Base-by-base conservation (phyloP, 1,139 yeast genomes). In the Lodderomyces margitis region DNA sequence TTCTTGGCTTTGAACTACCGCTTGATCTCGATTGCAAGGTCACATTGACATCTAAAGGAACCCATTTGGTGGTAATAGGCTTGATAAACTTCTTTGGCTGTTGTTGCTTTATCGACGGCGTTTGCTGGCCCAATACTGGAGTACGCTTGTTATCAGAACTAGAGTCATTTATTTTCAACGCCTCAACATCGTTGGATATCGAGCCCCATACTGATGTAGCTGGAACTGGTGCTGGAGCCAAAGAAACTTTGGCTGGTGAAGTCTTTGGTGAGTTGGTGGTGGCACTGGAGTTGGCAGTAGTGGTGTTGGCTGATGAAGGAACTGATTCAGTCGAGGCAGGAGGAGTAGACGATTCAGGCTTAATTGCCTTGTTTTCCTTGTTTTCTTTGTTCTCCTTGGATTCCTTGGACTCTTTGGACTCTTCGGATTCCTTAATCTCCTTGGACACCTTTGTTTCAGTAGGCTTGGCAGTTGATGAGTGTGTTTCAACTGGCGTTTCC, bases 161-260 rank as follows among this genome's bases (percentile, higher is more conserved):
- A 21, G 24, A 21, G 37, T 74, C 71, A 53, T 77, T 81, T 30
- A 74, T 68, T 36, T 49, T 47, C 19, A 46, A 39, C 38, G 38
- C 36, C 3, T 41, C 17, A 12, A 42, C 39, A 8, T 51, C 39
- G 39, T 48, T 51, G 36, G 68, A 42, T 17, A 58, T 46, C 53
- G 52, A 50, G 34, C 85, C 86, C 94, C 94, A 84, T 7, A 83
- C 87, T 41, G 81, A 80, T 39, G 76, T 79, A 35, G 74, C 61
- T 35, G 94, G 94, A 42, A 83, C 76, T 8, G 92, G 92, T 36
- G 94, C 94, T 6, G 91, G 91, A 12, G 87, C 81, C 54, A 83
- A 70, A 16, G 66, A 60, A 41, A 59, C 61, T 50, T 61, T 62
- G 43, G 40, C 21, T 5, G 42, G 31, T 9, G 42, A 21, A 7